Evolutionary conservation across 2,329 filamentous ascomycete genomes (phyloP), one percentile per base, ranked within the genome.

Genomic region (Talaromyces atroroseus): DNA sequence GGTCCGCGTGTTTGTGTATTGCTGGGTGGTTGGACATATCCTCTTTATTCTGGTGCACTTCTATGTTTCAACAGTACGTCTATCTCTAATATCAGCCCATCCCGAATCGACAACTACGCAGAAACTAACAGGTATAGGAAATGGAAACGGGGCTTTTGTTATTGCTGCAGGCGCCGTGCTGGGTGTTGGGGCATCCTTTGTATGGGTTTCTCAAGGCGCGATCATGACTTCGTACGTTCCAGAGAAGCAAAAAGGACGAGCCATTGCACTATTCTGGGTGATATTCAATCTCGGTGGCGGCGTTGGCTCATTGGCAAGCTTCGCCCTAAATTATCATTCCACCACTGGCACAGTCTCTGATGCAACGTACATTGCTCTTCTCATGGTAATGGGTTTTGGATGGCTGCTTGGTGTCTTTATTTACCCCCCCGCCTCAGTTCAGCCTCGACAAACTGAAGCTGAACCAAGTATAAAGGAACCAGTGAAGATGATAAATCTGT

Each of bases 311-410:
- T 67, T 79, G 2, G 75, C 70, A 1, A 73, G 71, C 20, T 78
- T 78, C 52, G 74, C 73, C 1, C 63, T 76, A 23, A 78, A 78
- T 63, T 78, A 68, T 58, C 52, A 72, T 57, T 76, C 70, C 20
- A 72, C 59, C 5, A 68, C 61, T 26, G 71, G 74, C 29, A 78
- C 78, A 0, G 79, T 81, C 1, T 74, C 75, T 2, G 70, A 80
- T 63, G 74, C 71, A 16, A 82, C 79, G 5, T 81, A 81, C 59
- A 76, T 79, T 36, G 77, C 78, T 18, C 70, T 80, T 24, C 70
- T 80, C 60, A 66, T 72, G 29, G 72, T 80, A 53, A 81, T 80
- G 77, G 62, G 72, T 3, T 65, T 79, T 36, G 79, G 79, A 26
- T 79, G 77, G 72, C 52, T 70, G 0, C 64, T 80, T 3, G 77